Percentiles rank a stretch among this genome's conserved stretches.
phyloP scores from a whole-genome alignment of 257 asterid genomes.

The Solanum tarapatanum region DNA sequence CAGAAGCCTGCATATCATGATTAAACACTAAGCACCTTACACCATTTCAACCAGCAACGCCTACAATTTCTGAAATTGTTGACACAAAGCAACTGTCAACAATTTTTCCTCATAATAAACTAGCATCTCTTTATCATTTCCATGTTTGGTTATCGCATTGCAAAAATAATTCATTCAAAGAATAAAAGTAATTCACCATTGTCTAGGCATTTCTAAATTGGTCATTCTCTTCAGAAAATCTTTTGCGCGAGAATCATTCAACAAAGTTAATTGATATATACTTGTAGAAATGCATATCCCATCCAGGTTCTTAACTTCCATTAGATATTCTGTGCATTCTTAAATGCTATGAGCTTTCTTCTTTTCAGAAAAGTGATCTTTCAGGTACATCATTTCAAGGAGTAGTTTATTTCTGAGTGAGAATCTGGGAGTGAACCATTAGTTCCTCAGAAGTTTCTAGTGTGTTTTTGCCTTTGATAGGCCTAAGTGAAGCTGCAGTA shows the following conservation, averaged over 20 bases:
- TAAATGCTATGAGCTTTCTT: slow-evolving; percentile 3
- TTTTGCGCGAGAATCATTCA: background rate
- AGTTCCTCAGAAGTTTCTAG: background rate
- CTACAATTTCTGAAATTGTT: background rate
- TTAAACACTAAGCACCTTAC: background rate
- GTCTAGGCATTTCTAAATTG: background rate
- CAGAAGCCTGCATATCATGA: background rate
- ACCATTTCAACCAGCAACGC: background rate
- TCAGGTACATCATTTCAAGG: background rate
- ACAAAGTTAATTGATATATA: background rate
- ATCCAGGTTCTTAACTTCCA: background rate
- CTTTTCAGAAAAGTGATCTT: background rate
- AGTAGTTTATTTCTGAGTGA: background rate
- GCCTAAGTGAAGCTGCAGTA: background rate
- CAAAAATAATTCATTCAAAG: background rate
- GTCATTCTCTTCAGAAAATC: background rate
- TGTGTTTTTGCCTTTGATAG: background rate
- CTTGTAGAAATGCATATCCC: background rate
- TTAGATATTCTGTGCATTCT: background rate
- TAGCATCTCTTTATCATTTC: background rate
- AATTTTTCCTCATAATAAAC: background rate
- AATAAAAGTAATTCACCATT: background rate
- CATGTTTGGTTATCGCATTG: background rate
- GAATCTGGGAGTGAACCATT: background rate
- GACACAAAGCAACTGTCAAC: background rate